These are phyloP conservation scores for Toxicodendron radicans DNA, from an alignment of 345 rosid genomes.

Conservation along the genomic window DNA sequence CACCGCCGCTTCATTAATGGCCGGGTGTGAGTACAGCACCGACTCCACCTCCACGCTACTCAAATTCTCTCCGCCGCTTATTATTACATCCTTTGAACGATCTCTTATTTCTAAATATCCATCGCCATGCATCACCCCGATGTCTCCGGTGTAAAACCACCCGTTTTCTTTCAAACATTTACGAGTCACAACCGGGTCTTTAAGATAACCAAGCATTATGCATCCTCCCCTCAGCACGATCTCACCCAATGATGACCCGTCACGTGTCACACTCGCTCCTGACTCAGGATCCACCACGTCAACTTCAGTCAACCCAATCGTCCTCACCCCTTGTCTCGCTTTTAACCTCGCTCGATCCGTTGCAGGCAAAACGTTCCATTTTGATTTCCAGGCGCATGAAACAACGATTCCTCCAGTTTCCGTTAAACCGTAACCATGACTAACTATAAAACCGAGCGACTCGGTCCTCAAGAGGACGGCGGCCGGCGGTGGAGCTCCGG, in stretches of 20 bases:
- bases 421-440: not conserved
- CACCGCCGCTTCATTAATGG: not conserved
- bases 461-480: not conserved
- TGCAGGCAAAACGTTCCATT: not conserved
- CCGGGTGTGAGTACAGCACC: not conserved
- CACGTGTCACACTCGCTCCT: not conserved
- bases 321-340: conserved; percentile 4
- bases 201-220: not conserved
- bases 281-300: not conserved
- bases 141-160: not conserved
- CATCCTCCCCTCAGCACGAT: not conserved
- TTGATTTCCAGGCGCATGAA: not conserved
- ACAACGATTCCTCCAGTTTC: not conserved
- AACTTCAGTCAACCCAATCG: not conserved
- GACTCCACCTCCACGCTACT: conserved; percentile 2
- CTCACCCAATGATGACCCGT: not conserved
- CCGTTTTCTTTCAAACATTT: not conserved
- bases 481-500: not conserved
- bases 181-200: not conserved
- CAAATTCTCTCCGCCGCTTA: not conserved
- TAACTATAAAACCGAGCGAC: not conserved
- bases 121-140: not conserved
- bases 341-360: not conserved
- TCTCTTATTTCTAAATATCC: not conserved
- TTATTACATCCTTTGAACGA: conserved; percentile 1